Evolutionary conservation across 2,329 filamentous ascomycete genomes (phyloP).

Genomic region (Pseudogymnoascus verrucosus): DNA sequence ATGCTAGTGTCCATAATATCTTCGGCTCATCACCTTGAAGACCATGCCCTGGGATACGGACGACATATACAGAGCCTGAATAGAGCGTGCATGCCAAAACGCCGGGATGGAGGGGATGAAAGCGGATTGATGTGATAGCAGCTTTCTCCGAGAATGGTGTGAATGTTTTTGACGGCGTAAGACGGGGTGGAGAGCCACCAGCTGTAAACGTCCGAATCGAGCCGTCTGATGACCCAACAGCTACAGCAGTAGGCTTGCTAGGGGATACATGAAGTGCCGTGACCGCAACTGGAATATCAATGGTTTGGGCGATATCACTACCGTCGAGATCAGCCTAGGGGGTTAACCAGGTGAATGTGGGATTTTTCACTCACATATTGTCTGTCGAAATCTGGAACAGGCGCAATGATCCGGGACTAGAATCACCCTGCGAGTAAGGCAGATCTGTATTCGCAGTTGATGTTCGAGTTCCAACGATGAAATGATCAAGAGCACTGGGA

Average conservation of each 20-base stretch:
- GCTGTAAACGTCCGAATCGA: not conserved
- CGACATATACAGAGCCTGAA: not conserved
- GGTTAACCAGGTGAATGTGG: not conserved
- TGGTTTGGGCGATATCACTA: not conserved
- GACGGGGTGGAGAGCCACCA: not conserved
- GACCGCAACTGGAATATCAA: not conserved
- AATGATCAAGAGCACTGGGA: not conserved
- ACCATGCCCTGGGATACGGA: not conserved
- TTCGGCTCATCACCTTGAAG: not conserved
- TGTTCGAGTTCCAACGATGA: not conserved
- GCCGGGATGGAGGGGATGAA: not conserved
- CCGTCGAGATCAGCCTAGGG: not conserved
- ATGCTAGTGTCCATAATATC: not conserved
- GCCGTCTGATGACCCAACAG: not conserved
- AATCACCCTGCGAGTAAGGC: not conserved
- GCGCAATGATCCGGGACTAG: not conserved
- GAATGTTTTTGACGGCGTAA: not conserved
- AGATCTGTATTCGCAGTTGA: not conserved
- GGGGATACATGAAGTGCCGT: not conserved
- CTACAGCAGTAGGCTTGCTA: not conserved
- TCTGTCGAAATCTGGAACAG: not conserved
- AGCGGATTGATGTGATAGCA: not conserved
- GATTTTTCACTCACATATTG: not conserved
- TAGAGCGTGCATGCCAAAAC: not conserved
- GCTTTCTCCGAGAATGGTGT: not conserved